phyloP scores from a whole-genome alignment of 2,329 filamentous ascomycete species.

The Seiridium cupressi region DNA sequence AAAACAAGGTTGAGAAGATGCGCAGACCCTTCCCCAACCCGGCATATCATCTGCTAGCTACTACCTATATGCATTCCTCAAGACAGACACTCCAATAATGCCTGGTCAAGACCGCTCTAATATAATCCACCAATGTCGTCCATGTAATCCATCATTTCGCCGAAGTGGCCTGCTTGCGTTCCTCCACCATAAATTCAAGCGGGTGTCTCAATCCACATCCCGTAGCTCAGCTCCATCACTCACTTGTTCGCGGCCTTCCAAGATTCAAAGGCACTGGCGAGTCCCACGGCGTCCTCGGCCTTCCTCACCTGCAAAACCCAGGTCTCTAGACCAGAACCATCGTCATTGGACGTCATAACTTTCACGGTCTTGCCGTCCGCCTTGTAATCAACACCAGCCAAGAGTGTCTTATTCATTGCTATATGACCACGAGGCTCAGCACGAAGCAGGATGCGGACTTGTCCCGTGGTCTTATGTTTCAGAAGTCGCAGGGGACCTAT shows the following conservation, averaged over 20 bases:
- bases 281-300: constrained; percentile 44
- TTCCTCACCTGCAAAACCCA: constrained; percentile 73
- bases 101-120: no score
- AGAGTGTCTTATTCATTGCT: constrained; percentile 67
- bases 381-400: constrained; percentile 63
- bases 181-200: no score
- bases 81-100: no score
- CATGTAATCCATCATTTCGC: no score
- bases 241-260: constrained; percentile 55
- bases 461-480: constrained; percentile 68
- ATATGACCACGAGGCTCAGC: constrained; percentile 74
- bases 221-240: not conserved
- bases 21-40: no score
- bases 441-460: constrained; percentile 67
- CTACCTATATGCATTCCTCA: no score
- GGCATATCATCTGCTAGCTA: no score
- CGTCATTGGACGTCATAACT: constrained; percentile 54
- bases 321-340: constrained; percentile 60
- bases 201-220: no score
- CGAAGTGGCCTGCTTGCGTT: no score
- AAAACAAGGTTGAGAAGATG: no score
- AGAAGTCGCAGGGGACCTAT: constrained; percentile 71
- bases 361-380: constrained; percentile 60
- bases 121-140: no score
- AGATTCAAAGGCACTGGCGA: constrained; percentile 49